phyloP scores from a whole-genome alignment of 495 filamentous ascomycete genomes.

The Penicillium verhagenii region DNA sequence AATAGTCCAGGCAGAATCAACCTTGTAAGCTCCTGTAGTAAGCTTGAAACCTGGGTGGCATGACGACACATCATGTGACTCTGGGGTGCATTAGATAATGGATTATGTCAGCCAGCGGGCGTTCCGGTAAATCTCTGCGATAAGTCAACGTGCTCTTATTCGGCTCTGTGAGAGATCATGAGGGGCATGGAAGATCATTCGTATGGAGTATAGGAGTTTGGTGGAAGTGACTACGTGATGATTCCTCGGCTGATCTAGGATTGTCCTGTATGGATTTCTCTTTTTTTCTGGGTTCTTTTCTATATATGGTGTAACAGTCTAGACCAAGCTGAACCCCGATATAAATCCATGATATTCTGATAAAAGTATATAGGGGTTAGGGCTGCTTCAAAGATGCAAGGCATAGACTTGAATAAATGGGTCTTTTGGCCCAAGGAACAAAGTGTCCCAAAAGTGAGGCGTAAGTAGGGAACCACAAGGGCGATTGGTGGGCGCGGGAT shows the following conservation, averaged over 20 bases:
- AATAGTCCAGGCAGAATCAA: not conserved
- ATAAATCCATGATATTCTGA: not conserved
- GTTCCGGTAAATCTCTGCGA: slow-evolving; percentile 27
- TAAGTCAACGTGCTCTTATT: slow-evolving; percentile 30
- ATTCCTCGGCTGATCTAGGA: not conserved
- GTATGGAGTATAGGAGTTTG: not conserved
- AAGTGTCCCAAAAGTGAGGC: slow-evolving; percentile 16
- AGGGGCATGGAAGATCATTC: slow-evolving; percentile 9
- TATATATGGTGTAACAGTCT: too few species aligned
- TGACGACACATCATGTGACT: slow-evolving; percentile 27
- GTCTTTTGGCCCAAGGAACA: not conserved
- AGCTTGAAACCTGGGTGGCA: slow-evolving; percentile 1
- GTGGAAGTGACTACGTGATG: not conserved
- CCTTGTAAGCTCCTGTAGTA: not conserved
- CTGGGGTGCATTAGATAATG: slow-evolving; percentile 10
- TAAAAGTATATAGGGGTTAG: not conserved
- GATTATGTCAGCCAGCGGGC: slow-evolving; percentile 13
- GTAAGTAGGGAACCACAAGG: slow-evolving; percentile 17
- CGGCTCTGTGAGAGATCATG: slow-evolving; percentile 25
- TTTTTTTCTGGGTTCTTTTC: not conserved
- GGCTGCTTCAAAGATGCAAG: slow-evolving; percentile 8
- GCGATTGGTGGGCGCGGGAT: slow-evolving; percentile 42
- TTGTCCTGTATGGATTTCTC: not conserved
- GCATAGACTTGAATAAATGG: not conserved
- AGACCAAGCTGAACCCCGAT: not conserved